These are phyloP conservation scores for Cyclotella atomus DNA, from an alignment of 108 stramenopile genomes.

Conservation along the genomic window DNA sequence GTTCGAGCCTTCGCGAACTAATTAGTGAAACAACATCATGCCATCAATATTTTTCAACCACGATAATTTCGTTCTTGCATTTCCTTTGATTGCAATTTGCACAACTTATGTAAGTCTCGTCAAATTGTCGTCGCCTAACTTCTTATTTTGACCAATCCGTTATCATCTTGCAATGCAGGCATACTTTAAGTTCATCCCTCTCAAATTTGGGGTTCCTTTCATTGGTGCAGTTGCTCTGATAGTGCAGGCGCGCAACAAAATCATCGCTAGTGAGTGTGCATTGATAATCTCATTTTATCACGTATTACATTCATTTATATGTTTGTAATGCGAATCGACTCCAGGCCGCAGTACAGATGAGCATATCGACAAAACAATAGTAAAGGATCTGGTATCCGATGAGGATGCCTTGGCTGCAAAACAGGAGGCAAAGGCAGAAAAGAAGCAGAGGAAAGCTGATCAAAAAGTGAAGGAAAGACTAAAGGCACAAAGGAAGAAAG, in stretches of 20 bases:
- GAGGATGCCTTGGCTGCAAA: constrained; percentile 46
- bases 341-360: constrained; percentile 48
- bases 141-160: neutral
- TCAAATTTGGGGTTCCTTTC: constrained; percentile 35
- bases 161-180: no score
- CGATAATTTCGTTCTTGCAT: constrained; percentile 49
- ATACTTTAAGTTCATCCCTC: constrained; percentile 49
- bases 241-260: constrained; percentile 37
- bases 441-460: constrained; percentile 46
- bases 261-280: constrained; percentile 33
- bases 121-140: neutral
- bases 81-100: constrained; percentile 44
- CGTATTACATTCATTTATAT: no score
- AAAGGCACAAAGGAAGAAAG: constrained; percentile 37
- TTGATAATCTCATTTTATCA: neutral
- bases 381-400: constrained; percentile 44
- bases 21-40: constrained; percentile 19
- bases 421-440: constrained; percentile 41
- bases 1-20: no score
- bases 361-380: constrained; percentile 50
- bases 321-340: neutral
- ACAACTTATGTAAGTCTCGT: constrained; percentile 38
- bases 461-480: constrained; percentile 49
- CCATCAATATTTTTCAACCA: constrained; percentile 39
- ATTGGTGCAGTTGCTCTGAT: constrained; percentile 20